A percentile compares a stretch with the other conserved stretches of the same genome.
Evolutionary conservation across 257 asterid genomes (phyloP).

Genomic region (Scutellaria minor): DNA sequence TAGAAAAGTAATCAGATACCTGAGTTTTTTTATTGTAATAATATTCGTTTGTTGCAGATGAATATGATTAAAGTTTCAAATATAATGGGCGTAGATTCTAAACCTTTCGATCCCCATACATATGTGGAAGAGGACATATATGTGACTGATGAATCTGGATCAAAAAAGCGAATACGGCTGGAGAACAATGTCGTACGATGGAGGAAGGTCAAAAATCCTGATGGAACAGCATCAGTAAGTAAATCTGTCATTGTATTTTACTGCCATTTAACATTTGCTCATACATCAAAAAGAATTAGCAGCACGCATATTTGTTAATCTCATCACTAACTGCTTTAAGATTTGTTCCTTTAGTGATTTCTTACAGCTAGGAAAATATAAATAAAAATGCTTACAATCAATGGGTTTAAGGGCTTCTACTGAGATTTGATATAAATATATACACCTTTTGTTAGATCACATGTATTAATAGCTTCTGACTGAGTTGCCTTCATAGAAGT

Average conservation of each 20-base stretch:
- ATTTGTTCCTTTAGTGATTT: neutral
- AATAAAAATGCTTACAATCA: conserved; percentile 3
- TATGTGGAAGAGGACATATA: conserved; percentile 88
- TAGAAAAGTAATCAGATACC: neutral
- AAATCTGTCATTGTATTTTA: conserved; percentile 31
- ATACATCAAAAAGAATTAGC: neutral
- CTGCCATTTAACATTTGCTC: conserved; percentile 15
- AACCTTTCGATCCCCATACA: conserved; percentile 86
- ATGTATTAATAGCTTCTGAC: neutral
- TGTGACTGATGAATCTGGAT: conserved; percentile 94
- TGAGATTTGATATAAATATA: neutral
- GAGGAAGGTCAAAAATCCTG: conserved; percentile 78
- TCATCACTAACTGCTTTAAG: conserved; percentile 8
- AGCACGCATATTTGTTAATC: conserved; percentile 3
- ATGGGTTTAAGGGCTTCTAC: conserved; percentile 2
- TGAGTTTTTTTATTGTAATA: neutral
- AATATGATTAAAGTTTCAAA: conserved; percentile 96
- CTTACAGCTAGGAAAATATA: conserved; percentile 6
- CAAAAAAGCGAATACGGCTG: conserved; percentile 80
- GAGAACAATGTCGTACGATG: conserved; percentile 97
- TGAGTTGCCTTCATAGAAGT: neutral
- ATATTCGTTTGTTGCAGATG: conserved; percentile 69
- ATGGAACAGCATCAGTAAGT: conserved; percentile 85
- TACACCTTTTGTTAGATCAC: neutral
- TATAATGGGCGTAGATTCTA: conserved; percentile 95